Conservation (phyloP, 495 filamentous ascomycete genomes). For the Hyaloscypha hepaticicola region DNA sequence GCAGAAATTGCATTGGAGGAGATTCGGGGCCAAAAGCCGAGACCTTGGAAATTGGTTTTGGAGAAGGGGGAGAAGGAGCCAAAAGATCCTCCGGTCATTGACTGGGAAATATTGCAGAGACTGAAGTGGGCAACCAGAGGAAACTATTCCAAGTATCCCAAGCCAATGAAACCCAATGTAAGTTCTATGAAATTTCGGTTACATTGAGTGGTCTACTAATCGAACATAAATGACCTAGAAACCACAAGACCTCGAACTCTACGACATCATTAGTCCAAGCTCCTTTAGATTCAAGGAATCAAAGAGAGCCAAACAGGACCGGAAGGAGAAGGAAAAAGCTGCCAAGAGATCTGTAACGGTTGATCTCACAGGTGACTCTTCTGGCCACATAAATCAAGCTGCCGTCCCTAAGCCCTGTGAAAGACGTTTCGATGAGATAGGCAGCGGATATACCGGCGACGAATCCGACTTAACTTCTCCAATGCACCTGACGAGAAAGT, state of each 20-base stretch:
- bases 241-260: neutral
- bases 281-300: neutral
- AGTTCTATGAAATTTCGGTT: neutral
- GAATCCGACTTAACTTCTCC: neutral
- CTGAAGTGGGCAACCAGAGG: neutral
- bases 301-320: conserved; percentile 5
- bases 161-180: neutral
- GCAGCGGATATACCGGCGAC: neutral
- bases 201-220: neutral
- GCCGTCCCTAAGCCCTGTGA: neutral
- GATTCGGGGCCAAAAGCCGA: neutral
- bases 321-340: conserved; percentile 5
- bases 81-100: neutral
- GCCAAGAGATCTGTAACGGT: neutral
- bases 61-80: neutral
- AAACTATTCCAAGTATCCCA: neutral
- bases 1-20: conserved; percentile 4
- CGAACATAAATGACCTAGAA: neutral
- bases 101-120: neutral
- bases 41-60: neutral
- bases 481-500: neutral
- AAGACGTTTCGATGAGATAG: neutral
- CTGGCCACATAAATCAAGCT: neutral
- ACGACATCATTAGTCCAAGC: conserved; percentile 9
- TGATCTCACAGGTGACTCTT: neutral